Base-by-base conservation (phyloP, 2,329 filamentous ascomycete species). In the Boeremia lycopersici region DNA sequence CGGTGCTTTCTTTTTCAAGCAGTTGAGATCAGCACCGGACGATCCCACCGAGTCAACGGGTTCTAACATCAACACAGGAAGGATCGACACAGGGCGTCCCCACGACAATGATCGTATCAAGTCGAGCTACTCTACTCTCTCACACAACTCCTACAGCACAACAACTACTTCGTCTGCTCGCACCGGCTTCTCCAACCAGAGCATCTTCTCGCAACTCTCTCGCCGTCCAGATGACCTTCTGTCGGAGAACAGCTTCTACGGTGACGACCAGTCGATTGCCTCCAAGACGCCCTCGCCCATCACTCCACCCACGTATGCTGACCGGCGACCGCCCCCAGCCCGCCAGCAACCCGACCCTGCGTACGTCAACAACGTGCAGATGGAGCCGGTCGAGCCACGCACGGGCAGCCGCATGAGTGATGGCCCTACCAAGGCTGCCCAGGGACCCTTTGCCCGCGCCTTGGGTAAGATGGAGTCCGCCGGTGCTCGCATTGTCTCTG, bases 391-490 rank as follows among this genome's bases (percentile, higher is more conserved):
- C 36, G 60, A 61, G 34, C 57, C 64, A 8, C 61, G 65, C 12
- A 59, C 65, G n/a, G 62, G 59, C 19, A 64, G 64, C 50, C 56
- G 58, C 15, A 57, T 60, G 44, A 57, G 61, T 10, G 64, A 67
- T 23, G 59, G 61, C 17, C 50, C 51, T n/a, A 33, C 46, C 43
- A 65, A 64, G 53, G 41, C 53, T 13, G 46, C 57, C 15, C 59
- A 60, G 41, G 55, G 56, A 3, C 66, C 65, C 11, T 68, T 69
- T 40, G 56, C 60, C 5, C 64, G 66, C 17, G 63, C 63, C 4
- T 35, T 69, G 34, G 58, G 60, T 8, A 69, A 68, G 57, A 69
- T 69, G 62, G 62, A 68, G 41, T 60, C 52, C 40, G 66, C 65
- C 11, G 60, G 66, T 31, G 46, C 63, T 19, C 64, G 65, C 53